These are phyloP conservation scores for Chrysosporium queenslandicum DNA, from an alignment of 2,329 filamentous ascomycete genomes.

Conservation along the genomic window DNA sequence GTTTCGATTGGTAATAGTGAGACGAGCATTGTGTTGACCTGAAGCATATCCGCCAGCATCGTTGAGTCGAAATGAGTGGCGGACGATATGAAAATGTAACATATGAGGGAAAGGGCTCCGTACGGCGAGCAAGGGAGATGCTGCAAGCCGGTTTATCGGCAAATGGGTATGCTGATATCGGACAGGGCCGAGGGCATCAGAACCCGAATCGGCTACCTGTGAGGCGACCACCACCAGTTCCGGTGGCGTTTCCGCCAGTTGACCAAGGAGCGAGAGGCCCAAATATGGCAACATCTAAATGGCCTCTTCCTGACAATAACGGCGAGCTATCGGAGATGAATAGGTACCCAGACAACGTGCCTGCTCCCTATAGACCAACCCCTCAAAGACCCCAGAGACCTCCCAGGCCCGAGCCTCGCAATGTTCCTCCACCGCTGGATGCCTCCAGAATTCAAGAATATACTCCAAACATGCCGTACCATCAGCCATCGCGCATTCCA, in stretches of 20 bases:
- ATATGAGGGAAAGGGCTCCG: constrained; percentile 13
- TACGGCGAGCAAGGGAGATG: constrained; percentile 14
- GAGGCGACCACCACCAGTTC: constrained; percentile 15
- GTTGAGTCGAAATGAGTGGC: constrained; percentile 5
- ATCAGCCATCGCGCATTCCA: neutral
- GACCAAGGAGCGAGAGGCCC: constrained; percentile 10
- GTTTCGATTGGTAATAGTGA: constrained; percentile 1
- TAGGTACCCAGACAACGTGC: constrained; percentile 21
- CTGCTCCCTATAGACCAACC: constrained; percentile 30
- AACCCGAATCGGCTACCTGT: constrained; percentile 1
- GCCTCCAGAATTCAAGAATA: constrained; percentile 27
- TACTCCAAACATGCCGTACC: constrained; percentile 21
- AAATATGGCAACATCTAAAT: constrained; percentile 24
- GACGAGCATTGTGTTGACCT: neutral
- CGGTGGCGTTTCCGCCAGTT: constrained; percentile 14
- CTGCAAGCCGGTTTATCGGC: constrained; percentile 4
- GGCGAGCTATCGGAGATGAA: constrained; percentile 20
- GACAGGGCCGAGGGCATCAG: neutral
- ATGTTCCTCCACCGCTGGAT: constrained; percentile 31
- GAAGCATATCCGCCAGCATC: neutral
- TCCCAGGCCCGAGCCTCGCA: constrained; percentile 26
- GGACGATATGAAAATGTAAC: constrained; percentile 6
- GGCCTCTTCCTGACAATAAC: constrained; percentile 37
- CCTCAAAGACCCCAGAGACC: constrained; percentile 29
- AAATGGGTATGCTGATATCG: constrained; percentile 1